These are phyloP conservation scores for Globisporangium perplexum DNA, from an alignment of 352 stramenopile genomes.

Conservation along the genomic window DNA sequence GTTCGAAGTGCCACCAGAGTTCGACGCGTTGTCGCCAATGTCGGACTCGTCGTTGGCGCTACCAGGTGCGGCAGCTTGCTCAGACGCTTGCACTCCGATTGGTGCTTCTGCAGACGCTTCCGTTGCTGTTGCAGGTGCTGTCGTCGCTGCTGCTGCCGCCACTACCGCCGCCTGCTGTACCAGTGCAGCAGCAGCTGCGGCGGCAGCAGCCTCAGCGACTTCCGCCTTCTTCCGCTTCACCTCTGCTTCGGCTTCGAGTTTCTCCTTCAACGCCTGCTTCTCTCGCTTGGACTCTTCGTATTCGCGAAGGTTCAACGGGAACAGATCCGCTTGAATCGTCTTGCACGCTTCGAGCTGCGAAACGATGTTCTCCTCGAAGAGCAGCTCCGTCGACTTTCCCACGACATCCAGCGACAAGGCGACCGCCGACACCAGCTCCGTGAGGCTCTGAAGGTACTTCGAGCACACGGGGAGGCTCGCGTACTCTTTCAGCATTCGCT, in stretches of 20 bases:
- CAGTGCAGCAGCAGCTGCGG: constrained; percentile 1
- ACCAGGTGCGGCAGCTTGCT: constrained; percentile 15
- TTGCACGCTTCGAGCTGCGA: constrained; percentile 45
- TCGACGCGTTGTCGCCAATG: constrained; percentile 18
- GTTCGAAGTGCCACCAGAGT: constrained; percentile 25
- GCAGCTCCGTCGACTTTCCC: constrained; percentile 34
- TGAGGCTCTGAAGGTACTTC: constrained; percentile 80
- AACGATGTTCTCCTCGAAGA: constrained; percentile 43
- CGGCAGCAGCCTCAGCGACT: constrained; percentile 22
- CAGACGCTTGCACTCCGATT: background rate
- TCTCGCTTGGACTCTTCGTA: constrained; percentile 51
- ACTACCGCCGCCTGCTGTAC: too few relatives aligned
- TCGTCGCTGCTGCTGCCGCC: constrained; percentile 11
- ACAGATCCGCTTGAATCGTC: constrained; percentile 59
- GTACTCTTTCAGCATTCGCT: constrained; percentile 75
- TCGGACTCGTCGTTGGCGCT: constrained; percentile 21
- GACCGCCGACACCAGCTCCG: constrained; percentile 73
- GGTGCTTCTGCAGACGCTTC: constrained; percentile 2
- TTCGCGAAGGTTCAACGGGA: constrained; percentile 55
- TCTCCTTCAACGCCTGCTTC: constrained; percentile 32
- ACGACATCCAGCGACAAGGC: constrained; percentile 53
- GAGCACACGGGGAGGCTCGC: constrained; percentile 71
- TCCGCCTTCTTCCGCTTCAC: constrained; percentile 37
- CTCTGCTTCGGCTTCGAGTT: constrained; percentile 42
- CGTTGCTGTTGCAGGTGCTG: constrained; percentile 2